Conservation (phyloP, 2,329 filamentous ascomycete species). For the Cylindrodendrum hubeiense region DNA sequence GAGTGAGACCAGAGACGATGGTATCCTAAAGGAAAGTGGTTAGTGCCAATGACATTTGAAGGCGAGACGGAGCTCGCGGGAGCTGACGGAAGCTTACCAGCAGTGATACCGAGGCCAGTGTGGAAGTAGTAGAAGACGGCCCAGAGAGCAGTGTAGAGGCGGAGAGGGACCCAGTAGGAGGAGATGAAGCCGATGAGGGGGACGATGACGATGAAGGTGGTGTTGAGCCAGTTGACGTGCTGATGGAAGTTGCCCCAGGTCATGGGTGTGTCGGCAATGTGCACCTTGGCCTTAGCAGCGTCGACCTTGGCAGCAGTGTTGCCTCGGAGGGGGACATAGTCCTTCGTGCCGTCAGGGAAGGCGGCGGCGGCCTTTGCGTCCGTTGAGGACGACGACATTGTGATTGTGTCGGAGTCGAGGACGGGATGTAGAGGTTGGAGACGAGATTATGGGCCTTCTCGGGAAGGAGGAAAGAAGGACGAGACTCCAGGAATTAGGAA, state of each 20-base stretch:
- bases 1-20: slow-evolving; percentile 88
- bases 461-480: slow-evolving; percentile 23
- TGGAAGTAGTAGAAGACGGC: slow-evolving; percentile 85
- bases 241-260: slow-evolving; percentile 89
- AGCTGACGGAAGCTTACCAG: slow-evolving; percentile 63
- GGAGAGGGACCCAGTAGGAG: slow-evolving; percentile 83
- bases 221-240: slow-evolving; percentile 95
- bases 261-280: slow-evolving; percentile 86
- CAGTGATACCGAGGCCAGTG: slow-evolving; percentile 84
- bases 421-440: background rate
- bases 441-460: slow-evolving; percentile 33
- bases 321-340: slow-evolving; percentile 64
- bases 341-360: slow-evolving; percentile 66
- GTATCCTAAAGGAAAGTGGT: slow-evolving; percentile 43
- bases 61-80: background rate
- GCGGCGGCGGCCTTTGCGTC: slow-evolving; percentile 55
- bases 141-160: slow-evolving; percentile 78
- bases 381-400: slow-evolving; percentile 55
- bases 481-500: slow-evolving; percentile 29
- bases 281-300: slow-evolving; percentile 55
- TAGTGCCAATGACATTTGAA: slow-evolving; percentile 13
- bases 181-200: slow-evolving; percentile 80
- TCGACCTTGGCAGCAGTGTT: slow-evolving; percentile 34
- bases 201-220: slow-evolving; percentile 82
- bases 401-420: slow-evolving; percentile 30